Base-by-base conservation (phyloP, 306 rosid genomes). In the Quercus variabilis region DNA sequence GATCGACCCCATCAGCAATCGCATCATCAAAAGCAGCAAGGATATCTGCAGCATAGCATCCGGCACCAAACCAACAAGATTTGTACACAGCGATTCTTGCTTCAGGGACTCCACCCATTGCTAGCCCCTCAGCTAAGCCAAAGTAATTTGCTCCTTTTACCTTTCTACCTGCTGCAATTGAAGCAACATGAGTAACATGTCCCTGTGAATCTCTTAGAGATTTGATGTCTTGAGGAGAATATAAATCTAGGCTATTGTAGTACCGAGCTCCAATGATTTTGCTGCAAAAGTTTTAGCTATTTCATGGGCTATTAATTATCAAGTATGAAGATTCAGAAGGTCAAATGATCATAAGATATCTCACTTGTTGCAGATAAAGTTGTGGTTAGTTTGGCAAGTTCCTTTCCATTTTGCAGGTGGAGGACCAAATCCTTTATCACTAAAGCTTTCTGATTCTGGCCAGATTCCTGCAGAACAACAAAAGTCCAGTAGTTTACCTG, bases 11-110 rank as follows among this genome's bases (percentile, higher is more conserved):
- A 35, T 82, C 86, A 2, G 80, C 79, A 21, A 86, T 86, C 56
- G 84, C 84, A 41, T 82, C 85, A 30, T 82, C 84, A 19, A 79
- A 79, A 13, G 86, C 86, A 15, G 72, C 72, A 3, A 77, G 71
- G 26, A 82, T 67, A 31, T 85, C 74, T 28, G 71, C 84, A 68
- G 20, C 1, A 19, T n/a, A 1, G 58, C 86, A 82, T 21, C 82
- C 79, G 33, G 1, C 3, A 62, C 38, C 20, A 3, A 26, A 5
- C 82, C 78, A 76, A 33, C 89, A 82, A 43, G 49, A 77, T 62
- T 82, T 85, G 76, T 82, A 82, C 14, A 79, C 82, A 3, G 86
- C 80, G 33, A 85, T 71, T 51, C 88, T 71, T 2, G 81, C 81
- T 38, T 55, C 54, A 1, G 85, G 81, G 6, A 35, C 80, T 49